These are phyloP conservation scores for Phytophthora constricta DNA, from an alignment of 352 stramenopile species.

Conservation along the genomic window DNA sequence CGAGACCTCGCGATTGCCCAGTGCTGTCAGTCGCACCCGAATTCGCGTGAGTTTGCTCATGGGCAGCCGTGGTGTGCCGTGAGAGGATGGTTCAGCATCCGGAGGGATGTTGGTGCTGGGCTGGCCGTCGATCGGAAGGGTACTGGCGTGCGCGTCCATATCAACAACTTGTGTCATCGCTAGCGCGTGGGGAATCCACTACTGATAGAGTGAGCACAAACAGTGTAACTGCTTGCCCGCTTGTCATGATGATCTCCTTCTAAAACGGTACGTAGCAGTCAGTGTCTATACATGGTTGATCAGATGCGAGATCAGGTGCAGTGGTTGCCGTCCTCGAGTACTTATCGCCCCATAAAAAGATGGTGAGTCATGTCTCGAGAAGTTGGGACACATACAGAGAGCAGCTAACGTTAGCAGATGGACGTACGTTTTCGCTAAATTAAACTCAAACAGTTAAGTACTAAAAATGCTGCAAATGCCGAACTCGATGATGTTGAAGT, in stretches of 20 bases:
- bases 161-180: background rate
- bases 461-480: no score
- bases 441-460: no score
- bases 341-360: no score
- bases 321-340: no score
- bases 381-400: no score
- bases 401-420: no score
- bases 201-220: background rate
- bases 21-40: background rate
- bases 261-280: background rate
- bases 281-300: background rate
- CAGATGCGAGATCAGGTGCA: background rate
- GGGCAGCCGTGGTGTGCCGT: background rate
- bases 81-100: background rate
- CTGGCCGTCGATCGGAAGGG: background rate
- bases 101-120: background rate
- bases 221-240: background rate
- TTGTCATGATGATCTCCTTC: background rate
- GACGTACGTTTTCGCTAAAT: no score
- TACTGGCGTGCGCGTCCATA: background rate
- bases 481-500: background rate
- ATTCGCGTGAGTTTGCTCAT: background rate
- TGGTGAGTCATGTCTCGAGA: no score
- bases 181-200: background rate
- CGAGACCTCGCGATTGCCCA: conserved; percentile 10